Evolutionary conservation across 768 basidiomycete genomes (phyloP), one percentile per base, ranked within the genome.

Genomic region (Tricholoma flavovirens): DNA sequence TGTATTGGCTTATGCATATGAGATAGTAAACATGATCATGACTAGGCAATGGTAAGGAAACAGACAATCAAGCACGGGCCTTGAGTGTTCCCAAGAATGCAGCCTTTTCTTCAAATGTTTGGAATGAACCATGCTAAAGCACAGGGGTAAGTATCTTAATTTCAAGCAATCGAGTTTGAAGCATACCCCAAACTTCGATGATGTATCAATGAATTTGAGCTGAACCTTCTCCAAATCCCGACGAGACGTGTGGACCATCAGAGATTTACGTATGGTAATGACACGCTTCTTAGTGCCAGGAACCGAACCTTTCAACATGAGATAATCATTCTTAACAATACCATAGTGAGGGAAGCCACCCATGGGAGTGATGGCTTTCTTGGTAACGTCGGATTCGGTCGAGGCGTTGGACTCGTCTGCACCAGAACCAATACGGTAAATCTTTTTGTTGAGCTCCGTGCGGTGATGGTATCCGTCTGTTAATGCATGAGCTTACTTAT

Each of bases 291-390:
- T 93, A 71, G 92, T 94, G 65, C 96, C 97, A 57, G 93, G 91
- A 62, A 94, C 82, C 53, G 87, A 93, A 60, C 96, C 96, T 81
- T 98, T 98, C 75, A 98, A 80, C 75, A 99, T 86, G 67, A 99
- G 75, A 82, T 87, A 99, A 73, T 98, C 97, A 81, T 97, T 96
- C 83, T 90, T 95, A 78, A 98, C 89, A 68, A 97, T 83, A 83
- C 96, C 95, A 73, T 98, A 98, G 72, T 97, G 93, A 56, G 94
- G 93, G 88, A 96, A 99, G 70, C 96, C 97, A 79, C 97, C 97
- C 85, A 98, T 83, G 53, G 97, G 97, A 56, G 91, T 98, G 72
- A 96, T 95, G 59, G 76, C 61, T 82, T 97, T 97, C 78, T 90
- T 84, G 65, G 93, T 96, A 68, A 92, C 83, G 73, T 98, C 97